These are phyloP conservation scores for Vicia villosa DNA, from an alignment of 306 rosid genomes.

Conservation along the genomic window DNA sequence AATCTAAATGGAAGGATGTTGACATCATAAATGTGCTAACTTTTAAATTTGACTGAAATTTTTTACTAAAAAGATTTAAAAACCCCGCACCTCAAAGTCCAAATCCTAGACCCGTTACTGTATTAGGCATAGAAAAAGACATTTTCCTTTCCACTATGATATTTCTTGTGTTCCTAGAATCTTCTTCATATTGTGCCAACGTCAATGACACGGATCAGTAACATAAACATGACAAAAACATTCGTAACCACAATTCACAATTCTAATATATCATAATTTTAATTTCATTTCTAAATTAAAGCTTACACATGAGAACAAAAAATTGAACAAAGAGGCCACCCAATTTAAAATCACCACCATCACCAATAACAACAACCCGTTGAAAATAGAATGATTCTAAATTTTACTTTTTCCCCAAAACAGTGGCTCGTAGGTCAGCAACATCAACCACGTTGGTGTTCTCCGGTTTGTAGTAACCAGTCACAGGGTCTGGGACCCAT, in stretches of 20 bases:
- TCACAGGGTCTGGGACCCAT: slow-evolving; percentile 90
- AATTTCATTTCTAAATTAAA: neutral
- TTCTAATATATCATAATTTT: neutral
- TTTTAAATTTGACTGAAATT: too few relatives aligned
- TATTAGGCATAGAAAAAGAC: too few relatives aligned
- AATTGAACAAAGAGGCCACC: neutral
- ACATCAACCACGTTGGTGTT: slow-evolving; percentile 66
- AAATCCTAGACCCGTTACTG: too few relatives aligned
- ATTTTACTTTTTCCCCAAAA: slow-evolving; percentile 43
- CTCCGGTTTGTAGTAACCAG: slow-evolving; percentile 85
- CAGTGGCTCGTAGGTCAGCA: slow-evolving; percentile 62
- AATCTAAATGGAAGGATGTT: too few relatives aligned
- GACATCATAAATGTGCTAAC: too few relatives aligned
- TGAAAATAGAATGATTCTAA: neutral
- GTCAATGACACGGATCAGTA: slow-evolving; percentile 22
- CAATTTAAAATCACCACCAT: neutral
- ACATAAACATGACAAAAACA: neutral
- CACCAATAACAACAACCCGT: neutral
- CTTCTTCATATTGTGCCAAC: neutral
- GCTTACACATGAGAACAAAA: neutral
- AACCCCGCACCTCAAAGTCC: too few relatives aligned
- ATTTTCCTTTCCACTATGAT: too few relatives aligned
- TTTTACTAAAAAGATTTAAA: too few relatives aligned
- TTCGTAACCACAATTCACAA: neutral
- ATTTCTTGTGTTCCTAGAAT: too few relatives aligned